Conservation (phyloP, 73 alveolate species). For the Diophrys sp. region DNA sequence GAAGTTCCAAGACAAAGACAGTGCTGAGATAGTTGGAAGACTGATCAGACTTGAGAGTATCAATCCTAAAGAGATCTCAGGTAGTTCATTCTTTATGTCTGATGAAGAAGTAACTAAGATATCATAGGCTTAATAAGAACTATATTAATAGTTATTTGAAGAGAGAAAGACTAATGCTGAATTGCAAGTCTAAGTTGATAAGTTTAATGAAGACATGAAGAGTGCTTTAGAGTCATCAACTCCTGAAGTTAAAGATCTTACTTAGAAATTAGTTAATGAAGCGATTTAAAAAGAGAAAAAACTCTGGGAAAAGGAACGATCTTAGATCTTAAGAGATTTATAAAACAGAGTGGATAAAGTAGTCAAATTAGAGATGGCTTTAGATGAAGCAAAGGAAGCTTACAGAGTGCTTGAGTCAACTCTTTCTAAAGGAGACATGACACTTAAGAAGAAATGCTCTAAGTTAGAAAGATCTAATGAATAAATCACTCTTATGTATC, state of each 20-base stretch:
- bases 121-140: background rate
- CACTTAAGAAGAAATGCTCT: constrained; percentile 65
- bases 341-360: constrained; percentile 61
- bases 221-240: constrained; percentile 11
- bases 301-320: constrained; percentile 38
- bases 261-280: constrained; percentile 9
- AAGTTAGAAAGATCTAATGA: constrained; percentile 76
- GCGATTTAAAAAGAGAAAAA: background rate
- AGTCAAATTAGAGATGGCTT: constrained; percentile 49
- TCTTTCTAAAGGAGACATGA: constrained; percentile 67
- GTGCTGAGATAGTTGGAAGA: background rate
- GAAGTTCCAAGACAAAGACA: background rate
- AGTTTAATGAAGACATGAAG: constrained; percentile 3
- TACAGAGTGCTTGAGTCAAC: constrained; percentile 48
- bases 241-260: constrained; percentile 9
- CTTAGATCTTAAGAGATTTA: constrained; percentile 36
- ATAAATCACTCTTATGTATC: constrained; percentile 83
- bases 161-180: constrained; percentile 1
- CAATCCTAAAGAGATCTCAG: background rate
- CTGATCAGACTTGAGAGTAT: background rate
- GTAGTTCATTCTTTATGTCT: background rate
- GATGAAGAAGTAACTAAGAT: constrained; percentile 2
- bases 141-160: background rate
- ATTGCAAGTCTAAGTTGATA: constrained; percentile 10
- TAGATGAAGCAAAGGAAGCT: constrained; percentile 59